Conservation (phyloP, 2,329 filamentous ascomycete genomes). For the Raffaelea ambrosiae region DNA sequence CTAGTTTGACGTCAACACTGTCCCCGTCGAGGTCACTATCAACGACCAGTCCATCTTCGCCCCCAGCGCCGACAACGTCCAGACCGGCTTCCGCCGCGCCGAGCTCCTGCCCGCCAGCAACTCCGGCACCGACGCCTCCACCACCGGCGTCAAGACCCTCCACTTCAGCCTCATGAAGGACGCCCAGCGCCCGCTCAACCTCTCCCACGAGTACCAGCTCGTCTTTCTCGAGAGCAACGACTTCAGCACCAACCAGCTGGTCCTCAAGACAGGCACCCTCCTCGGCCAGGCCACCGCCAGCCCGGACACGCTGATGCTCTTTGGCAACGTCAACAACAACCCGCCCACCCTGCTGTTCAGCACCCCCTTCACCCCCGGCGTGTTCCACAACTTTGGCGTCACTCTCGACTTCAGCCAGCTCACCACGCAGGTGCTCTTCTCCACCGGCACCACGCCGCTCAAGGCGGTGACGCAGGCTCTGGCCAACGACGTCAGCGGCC, state of each 20-base stretch:
- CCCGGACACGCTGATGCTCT: constrained; percentile 34
- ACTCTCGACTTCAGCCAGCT: constrained; percentile 47
- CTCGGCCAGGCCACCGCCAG: constrained; percentile 27
- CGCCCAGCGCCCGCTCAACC: constrained; percentile 40
- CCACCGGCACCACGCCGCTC: constrained; percentile 34
- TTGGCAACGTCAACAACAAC: constrained; percentile 36
- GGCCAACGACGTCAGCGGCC: constrained; percentile 43
- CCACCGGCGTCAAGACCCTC: constrained; percentile 48
- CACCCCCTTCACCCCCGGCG: constrained; percentile 36
- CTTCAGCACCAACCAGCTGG: constrained; percentile 42
- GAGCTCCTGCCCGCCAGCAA: constrained; percentile 45
- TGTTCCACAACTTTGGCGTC: constrained; percentile 56
- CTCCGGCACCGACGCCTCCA: constrained; percentile 41
- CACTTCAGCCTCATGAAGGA: constrained; percentile 53
- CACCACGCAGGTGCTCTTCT: constrained; percentile 50
- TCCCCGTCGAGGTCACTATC: constrained; percentile 46
- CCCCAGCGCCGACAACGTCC: constrained; percentile 36
- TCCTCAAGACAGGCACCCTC: constrained; percentile 46
- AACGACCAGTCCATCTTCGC: constrained; percentile 51
- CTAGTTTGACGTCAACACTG: constrained; percentile 35
- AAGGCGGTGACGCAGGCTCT: constrained; percentile 35
- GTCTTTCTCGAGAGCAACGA: constrained; percentile 38
- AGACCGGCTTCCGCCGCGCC: constrained; percentile 52
- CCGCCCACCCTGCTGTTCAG: constrained; percentile 40
- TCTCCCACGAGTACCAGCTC: constrained; percentile 53